Conservation (phyloP, 257 asterid species). For the Solanum habrochaites region DNA sequence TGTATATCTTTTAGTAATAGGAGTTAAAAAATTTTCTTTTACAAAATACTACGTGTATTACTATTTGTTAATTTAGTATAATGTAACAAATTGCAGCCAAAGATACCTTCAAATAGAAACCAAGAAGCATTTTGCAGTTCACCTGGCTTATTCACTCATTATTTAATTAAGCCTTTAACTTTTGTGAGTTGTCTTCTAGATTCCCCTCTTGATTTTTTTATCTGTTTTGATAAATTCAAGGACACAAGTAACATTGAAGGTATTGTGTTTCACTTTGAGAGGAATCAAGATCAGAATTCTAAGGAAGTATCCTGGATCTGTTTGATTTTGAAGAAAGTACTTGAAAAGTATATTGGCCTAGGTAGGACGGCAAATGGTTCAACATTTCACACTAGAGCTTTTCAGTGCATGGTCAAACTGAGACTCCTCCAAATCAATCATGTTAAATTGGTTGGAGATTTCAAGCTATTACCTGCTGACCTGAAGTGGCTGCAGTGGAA, state of each 20-base stretch:
- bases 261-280: slow-evolving; percentile 12
- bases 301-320: not conserved
- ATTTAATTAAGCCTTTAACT: not conserved
- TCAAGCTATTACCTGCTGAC: slow-evolving; percentile 7
- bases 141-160: not conserved
- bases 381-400: slow-evolving; percentile 2
- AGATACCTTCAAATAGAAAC: not conserved
- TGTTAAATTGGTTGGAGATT: slow-evolving; percentile 7
- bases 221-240: not conserved
- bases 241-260: slow-evolving; percentile 22
- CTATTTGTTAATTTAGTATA: not conserved
- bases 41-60: not conserved
- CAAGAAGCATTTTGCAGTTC: not conserved
- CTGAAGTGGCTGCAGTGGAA: slow-evolving; percentile 22
- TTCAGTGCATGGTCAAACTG: slow-evolving; percentile 10
- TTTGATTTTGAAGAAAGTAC: slow-evolving; percentile 7
- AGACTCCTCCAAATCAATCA: slow-evolving; percentile 15
- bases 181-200: not conserved
- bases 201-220: not conserved
- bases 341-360: not conserved
- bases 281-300: not conserved
- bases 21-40: not conserved
- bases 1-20: not conserved
- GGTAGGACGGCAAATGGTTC: not conserved
- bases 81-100: not conserved